Percentiles rank a stretch among this genome's conserved stretches.
These are phyloP conservation scores for Mortierella sp. DNA, from an alignment of 371 early-diverging fungal genomes.

Conservation along the genomic window DNA sequence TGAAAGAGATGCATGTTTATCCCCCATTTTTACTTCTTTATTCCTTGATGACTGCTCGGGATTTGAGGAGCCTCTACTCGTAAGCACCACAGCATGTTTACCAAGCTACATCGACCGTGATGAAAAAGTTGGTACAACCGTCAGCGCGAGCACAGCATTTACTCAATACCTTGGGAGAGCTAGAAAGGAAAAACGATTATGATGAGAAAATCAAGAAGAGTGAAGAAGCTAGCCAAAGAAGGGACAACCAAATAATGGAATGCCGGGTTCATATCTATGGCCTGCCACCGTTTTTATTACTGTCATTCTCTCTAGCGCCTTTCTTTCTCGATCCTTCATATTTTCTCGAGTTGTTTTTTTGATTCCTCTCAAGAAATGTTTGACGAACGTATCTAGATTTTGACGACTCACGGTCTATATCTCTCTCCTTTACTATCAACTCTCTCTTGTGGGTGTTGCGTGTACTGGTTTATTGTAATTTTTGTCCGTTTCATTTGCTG, in stretches of 20 bases:
- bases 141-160: constrained; percentile 54
- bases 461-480: background rate
- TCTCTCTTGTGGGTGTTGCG: constrained; percentile 1
- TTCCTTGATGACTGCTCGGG: constrained; percentile 29
- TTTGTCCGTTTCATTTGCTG: constrained; percentile 20
- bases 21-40: background rate
- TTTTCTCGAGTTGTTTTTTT: constrained; percentile 57
- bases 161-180: constrained; percentile 44
- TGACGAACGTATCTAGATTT: constrained; percentile 52
- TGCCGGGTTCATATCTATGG: background rate
- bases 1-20: background rate
- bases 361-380: constrained; percentile 56
- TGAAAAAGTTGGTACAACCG: constrained; percentile 56
- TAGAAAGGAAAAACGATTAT: constrained; percentile 54
- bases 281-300: constrained; percentile 1
- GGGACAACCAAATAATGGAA: background rate
- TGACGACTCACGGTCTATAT: constrained; percentile 57
- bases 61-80: constrained; percentile 33
- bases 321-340: constrained; percentile 7
- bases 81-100: constrained; percentile 28
- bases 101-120: constrained; percentile 50
- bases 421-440: constrained; percentile 10
- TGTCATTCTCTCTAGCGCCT: background rate
- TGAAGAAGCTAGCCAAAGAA: constrained; percentile 1
- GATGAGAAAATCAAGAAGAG: constrained; percentile 39